Percentiles rank a stretch among this genome's conserved stretches.
Conservation (phyloP, 2,329 filamentous ascomycete genomes). For the Aspergillus arachidicola region DNA sequence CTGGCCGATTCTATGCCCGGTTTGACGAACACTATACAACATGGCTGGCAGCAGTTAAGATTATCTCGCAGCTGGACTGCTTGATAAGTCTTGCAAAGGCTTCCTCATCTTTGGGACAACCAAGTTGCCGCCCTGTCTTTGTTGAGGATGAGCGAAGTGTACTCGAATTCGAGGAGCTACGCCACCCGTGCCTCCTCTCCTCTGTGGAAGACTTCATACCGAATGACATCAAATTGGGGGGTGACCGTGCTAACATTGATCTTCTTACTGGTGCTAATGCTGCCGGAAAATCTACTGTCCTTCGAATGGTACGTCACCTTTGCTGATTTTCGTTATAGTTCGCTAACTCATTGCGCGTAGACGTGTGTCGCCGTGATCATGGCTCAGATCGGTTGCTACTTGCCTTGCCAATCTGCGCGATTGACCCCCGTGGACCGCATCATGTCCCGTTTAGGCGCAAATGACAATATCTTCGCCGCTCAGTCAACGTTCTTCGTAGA, state of each 20-base stretch:
- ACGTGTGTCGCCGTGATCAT: constrained; percentile 96
- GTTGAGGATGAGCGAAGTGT: constrained; percentile 81
- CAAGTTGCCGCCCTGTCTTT: constrained; percentile 86
- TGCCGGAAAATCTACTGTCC: constrained; percentile 92
- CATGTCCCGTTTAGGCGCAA: constrained; percentile 96
- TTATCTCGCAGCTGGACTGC: constrained; percentile 91
- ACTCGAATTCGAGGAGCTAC: constrained; percentile 87
- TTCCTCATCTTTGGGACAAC: constrained; percentile 78
- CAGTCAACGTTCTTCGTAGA: constrained; percentile 99
- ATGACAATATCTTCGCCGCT: constrained; percentile 98
- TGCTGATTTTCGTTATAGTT: neutral
- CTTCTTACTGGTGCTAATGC: constrained; percentile 95
- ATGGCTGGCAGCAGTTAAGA: constrained; percentile 88
- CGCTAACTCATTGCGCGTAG: constrained; percentile 47
- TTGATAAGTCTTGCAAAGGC: constrained; percentile 90
- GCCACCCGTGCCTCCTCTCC: constrained; percentile 91
- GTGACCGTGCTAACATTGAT: constrained; percentile 78
- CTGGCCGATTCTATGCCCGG: constrained; percentile 77
- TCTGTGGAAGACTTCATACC: constrained; percentile 94
- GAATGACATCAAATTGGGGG: constrained; percentile 87
- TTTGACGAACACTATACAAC: constrained; percentile 85
- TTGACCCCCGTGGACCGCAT: constrained; percentile 94
- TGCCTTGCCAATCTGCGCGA: constrained; percentile 78
- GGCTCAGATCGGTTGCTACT: constrained; percentile 92
- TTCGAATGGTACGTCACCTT: constrained; percentile 76